Conservation (phyloP, 805 yeast genomes). For the Ogataea pini region DNA sequence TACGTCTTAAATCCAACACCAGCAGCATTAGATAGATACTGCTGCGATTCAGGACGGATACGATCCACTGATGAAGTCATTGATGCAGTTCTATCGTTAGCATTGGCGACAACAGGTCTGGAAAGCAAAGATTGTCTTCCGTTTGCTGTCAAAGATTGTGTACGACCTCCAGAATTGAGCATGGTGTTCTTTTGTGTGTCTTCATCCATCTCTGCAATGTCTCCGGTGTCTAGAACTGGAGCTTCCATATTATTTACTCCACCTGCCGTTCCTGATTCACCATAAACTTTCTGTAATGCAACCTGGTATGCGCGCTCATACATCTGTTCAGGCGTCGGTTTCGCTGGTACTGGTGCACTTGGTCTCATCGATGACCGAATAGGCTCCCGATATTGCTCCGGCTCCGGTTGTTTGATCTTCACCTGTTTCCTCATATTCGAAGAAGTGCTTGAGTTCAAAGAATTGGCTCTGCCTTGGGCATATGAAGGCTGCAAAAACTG, state of each 20-base stretch:
- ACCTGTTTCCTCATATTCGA: slow-evolving; percentile 26
- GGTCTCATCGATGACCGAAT: neutral
- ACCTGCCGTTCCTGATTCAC: slow-evolving; percentile 24
- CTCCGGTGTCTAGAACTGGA: slow-evolving; percentile 8
- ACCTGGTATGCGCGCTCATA: slow-evolving; percentile 55
- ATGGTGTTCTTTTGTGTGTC: slow-evolving; percentile 31
- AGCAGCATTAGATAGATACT: slow-evolving; percentile 31
- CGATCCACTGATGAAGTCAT: neutral
- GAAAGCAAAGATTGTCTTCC: neutral
- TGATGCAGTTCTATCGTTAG: slow-evolving; percentile 5
- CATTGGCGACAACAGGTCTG: slow-evolving; percentile 1
- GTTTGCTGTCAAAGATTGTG: neutral
- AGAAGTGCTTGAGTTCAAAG: slow-evolving; percentile 24
- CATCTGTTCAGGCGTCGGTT: slow-evolving; percentile 49
- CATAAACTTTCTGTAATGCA: slow-evolving; percentile 59
- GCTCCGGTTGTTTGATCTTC: slow-evolving; percentile 20
- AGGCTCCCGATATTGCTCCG: neutral
- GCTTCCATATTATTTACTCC: neutral
- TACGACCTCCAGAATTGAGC: slow-evolving; percentile 21
- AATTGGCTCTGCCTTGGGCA: slow-evolving; percentile 17
- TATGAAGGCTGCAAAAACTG: slow-evolving; percentile 8
- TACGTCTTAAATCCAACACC: slow-evolving; percentile 34
- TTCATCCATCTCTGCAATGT: slow-evolving; percentile 22
- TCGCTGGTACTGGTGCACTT: slow-evolving; percentile 2
- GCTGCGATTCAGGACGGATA: neutral